These are phyloP conservation scores for Rauvolfia tetraphylla DNA, from an alignment of 257 asterid species.

Conservation along the genomic window DNA sequence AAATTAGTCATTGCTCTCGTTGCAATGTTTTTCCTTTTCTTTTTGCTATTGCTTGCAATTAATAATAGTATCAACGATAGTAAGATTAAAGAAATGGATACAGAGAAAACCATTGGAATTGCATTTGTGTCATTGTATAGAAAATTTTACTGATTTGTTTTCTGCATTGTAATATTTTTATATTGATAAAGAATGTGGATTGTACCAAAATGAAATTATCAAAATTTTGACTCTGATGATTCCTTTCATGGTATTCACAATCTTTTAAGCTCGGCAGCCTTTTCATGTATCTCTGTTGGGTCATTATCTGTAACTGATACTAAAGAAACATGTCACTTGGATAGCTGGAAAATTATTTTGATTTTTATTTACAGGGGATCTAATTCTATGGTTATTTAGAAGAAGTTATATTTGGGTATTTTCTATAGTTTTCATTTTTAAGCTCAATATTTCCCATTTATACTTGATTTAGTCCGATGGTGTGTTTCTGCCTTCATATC, in stretches of 20 bases:
- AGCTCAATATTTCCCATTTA: not conserved
- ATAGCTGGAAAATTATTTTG: not conserved
- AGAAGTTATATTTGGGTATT: not conserved
- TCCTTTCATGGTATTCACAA: not conserved
- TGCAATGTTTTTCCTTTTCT: too few relatives aligned
- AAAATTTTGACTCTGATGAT: not conserved
- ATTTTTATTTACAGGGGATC: not conserved
- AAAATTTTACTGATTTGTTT: not conserved
- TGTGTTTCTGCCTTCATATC: not conserved
- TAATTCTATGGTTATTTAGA: not conserved
- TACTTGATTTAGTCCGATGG: not conserved
- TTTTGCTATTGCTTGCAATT: not conserved
- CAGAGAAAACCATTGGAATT: not conserved
- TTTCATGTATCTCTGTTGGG: not conserved
- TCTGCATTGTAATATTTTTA: not conserved
- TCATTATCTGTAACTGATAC: constrained; percentile 1
- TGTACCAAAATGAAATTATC: not conserved
- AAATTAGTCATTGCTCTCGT: not conserved
- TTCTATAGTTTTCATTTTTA: not conserved
- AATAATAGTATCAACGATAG: not conserved
- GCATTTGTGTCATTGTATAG: not conserved
- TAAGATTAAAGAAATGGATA: not conserved
- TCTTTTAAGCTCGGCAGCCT: not conserved
- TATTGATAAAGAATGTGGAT: not conserved
- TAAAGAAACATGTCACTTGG: not conserved